Evolutionary conservation across 495 filamentous ascomycete genomes (phyloP).

Genomic region (Parmelia sp.): DNA sequence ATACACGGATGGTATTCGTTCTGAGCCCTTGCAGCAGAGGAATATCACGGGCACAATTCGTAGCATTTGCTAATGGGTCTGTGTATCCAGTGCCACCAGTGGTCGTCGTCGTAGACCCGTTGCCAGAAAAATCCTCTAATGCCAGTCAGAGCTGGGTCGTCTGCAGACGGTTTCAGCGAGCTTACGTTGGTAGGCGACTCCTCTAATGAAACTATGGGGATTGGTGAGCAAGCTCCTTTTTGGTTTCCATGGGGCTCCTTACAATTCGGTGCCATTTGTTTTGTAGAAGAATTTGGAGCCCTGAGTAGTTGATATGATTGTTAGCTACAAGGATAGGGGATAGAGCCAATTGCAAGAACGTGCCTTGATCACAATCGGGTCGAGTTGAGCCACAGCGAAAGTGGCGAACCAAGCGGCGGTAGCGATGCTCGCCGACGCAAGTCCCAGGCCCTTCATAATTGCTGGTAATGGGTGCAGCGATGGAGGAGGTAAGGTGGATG

Average conservation of each 20-base stretch:
- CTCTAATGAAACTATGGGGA: constrained; percentile 59
- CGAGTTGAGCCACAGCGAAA: constrained; percentile 50
- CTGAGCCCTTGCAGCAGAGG: constrained; percentile 67
- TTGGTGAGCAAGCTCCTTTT: constrained; percentile 14
- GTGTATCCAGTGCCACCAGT: constrained; percentile 37
- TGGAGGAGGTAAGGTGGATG: constrained; percentile 7
- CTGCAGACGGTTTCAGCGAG: constrained; percentile 18
- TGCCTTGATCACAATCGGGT: constrained; percentile 67
- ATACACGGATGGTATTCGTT: constrained; percentile 90
- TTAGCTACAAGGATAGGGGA: not conserved
- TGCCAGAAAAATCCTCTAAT: constrained; percentile 45
- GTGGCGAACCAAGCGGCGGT: constrained; percentile 43
- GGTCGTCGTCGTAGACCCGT: constrained; percentile 34
- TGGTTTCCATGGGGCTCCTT: constrained; percentile 26
- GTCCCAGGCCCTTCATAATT: constrained; percentile 35
- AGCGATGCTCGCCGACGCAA: constrained; percentile 36
- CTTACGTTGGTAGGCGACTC: constrained; percentile 79
- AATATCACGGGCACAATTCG: constrained; percentile 71
- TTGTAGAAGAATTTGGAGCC: constrained; percentile 77
- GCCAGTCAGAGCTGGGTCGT: constrained; percentile 10
- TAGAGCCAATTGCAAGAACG: constrained; percentile 23
- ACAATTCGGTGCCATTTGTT: constrained; percentile 73
- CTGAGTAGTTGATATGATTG: constrained; percentile 30
- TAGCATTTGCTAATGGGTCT: constrained; percentile 66
- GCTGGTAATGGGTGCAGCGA: constrained; percentile 8